These are phyloP conservation scores for Glutinoglossum americanum DNA, from an alignment of 495 filamentous ascomycete genomes.

Conservation along the genomic window DNA sequence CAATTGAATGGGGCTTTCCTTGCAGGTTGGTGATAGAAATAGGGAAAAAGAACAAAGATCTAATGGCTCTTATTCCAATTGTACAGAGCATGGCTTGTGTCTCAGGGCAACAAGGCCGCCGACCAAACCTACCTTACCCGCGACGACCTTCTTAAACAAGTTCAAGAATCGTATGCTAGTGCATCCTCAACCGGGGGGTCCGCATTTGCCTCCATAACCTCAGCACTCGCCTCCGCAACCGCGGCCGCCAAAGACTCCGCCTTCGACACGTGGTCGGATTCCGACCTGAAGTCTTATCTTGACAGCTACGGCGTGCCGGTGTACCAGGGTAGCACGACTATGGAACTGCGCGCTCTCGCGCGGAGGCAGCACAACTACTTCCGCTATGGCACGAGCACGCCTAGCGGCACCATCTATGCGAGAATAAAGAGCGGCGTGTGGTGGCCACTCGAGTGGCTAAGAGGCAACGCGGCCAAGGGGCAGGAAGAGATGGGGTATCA, in stretches of 20 bases:
- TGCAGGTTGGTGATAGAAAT: not conserved
- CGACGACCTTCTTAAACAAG: slow-evolving; percentile 50
- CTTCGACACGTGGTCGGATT: slow-evolving; percentile 66
- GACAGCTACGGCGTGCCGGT: slow-evolving; percentile 8
- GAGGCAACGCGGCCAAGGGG: slow-evolving; percentile 40
- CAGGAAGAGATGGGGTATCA: slow-evolving; percentile 29
- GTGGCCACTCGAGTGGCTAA: slow-evolving; percentile 36
- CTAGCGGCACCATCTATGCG: slow-evolving; percentile 40
- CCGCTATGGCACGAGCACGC: slow-evolving; percentile 50
- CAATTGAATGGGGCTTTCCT: no score
- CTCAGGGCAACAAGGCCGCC: slow-evolving; percentile 35
- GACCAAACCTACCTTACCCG: slow-evolving; percentile 46
- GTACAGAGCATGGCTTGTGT: slow-evolving; percentile 40
- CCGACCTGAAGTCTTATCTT: slow-evolving; percentile 10
- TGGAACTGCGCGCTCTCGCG: slow-evolving; percentile 46
- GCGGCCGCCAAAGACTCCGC: slow-evolving; percentile 42
- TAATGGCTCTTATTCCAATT: slow-evolving; percentile 13
- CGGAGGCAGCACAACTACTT: slow-evolving; percentile 56
- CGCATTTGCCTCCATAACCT: slow-evolving; percentile 53
- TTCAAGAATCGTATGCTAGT: slow-evolving; percentile 44
- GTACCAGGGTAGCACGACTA: slow-evolving; percentile 12
- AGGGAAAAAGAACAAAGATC: slow-evolving; percentile 1
- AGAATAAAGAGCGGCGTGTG: slow-evolving; percentile 35
- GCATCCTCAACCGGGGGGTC: slow-evolving; percentile 46
- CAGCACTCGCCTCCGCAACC: slow-evolving; percentile 46